Base-by-base conservation (phyloP, 2,329 filamentous ascomycete genomes). In the Lojkania enalia region DNA sequence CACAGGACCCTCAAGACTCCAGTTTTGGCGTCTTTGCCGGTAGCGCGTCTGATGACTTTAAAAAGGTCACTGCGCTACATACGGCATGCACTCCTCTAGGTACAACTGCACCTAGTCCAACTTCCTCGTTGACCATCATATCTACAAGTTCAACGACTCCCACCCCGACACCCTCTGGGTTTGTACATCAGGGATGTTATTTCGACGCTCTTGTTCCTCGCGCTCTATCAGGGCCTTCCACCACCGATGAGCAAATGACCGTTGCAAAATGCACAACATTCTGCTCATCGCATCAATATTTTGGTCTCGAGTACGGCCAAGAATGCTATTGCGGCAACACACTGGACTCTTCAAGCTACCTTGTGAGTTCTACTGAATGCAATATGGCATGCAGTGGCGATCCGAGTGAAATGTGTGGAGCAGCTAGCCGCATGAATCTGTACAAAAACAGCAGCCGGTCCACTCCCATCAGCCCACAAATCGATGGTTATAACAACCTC, bases 361-460 rank as follows among this genome's bases (percentile, higher is more conserved):
- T 51, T 12, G 40, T 40, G 5, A 41, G 43, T 15, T 37, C 42
- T 2, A 44, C 51, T 9, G 60, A 63, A 9, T 63, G 60, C 47
- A 59, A 54, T 30, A 50, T 59, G 53, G 43, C 50, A 2, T 63
- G 60, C 38, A 38, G 44, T 9, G 59, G 59, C 5, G 51, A 55
- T 40, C 36, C 39, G 5, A 44, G 20, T 4, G 40, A 61, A 32
- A 42, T 33, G 2, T 63, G 60, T 29, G 60, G 60, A 20, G 55
- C 43, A 20, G 49, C 37, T 5, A 45, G 45, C 25, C 54, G 58
- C 18, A 9, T 63, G 37, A 69, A 66, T n/a, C 56, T 71, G 35
- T 62, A 65, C 52, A 63, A 66, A 46, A 70, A 71, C 37, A 52
- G 58, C 2, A 66, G 66, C 7, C 72, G 69, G 46, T 52, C 57